Evolutionary conservation across 371 early-diverging fungal genomes (phyloP), one percentile per base, ranked within the genome.

Genomic region (Capillidium rhysosporum): DNA sequence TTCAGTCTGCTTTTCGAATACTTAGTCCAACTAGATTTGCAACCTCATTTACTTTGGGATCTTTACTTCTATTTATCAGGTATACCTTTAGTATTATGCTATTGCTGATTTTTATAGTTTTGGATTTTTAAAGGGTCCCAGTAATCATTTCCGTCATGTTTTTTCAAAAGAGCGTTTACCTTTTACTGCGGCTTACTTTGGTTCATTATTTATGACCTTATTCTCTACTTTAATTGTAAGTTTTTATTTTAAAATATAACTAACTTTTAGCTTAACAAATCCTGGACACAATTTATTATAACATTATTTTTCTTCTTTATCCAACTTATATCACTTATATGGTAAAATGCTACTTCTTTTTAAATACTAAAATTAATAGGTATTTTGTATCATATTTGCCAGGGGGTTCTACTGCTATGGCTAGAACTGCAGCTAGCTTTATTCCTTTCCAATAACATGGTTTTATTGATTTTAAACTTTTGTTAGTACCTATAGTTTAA

Each of bases 371-470:
- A 43, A 4, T 31, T 49, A 23, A 40, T 58, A 60, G 60, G 57
- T 68, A 73, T 52, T 66, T 73, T 54, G 75, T 67, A 8, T 69
- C 72, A 23, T 75, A 75, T 49, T 65, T 74, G 24, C 75, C 75
- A 0, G 71, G 70, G 30, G 74, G 74, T 24, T 51, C 65, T 8
- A 30, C 55, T 10, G 30, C 55, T 29, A 46, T 46, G 47, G 47
- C 47, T n/a, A 9, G 47, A 4, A 46, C 25, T 23, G 47, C 47
- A 23, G 47, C 47, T 26, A 46, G 25, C 21, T 21, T 46, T 25
- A 9, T 46, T 8, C 47, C 47, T 43, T 34, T 34, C 34, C 34
- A 34, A 34, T 34, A 34, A 34, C 12, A 7, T 34, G 4, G 4
- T n/a, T n/a, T n/a, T n/a, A n/a, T n/a, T n/a, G n/a, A n/a, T n/a